Base-by-base conservation (phyloP, 139 green algal species). In the Asterochloris erici region DNA sequence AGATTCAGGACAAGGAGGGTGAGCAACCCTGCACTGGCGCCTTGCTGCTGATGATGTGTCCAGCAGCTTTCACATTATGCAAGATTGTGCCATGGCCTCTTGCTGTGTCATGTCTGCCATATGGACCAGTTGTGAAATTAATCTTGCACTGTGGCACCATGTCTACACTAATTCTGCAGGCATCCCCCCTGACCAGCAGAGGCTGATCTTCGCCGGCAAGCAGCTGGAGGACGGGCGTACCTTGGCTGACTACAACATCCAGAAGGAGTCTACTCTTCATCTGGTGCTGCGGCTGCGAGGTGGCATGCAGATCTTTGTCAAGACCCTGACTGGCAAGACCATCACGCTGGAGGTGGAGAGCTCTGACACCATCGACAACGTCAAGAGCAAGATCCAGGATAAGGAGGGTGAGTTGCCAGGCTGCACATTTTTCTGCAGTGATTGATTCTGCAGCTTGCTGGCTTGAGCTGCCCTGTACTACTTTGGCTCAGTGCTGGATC, bases 141-240 rank as follows among this genome's bases (percentile, higher is more conserved):
- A n/a, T n/a, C n/a, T n/a, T n/a, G n/a, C n/a, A n/a, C n/a, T n/a
- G n/a, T n/a, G n/a, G n/a, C n/a, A n/a, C n/a, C n/a, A n/a, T n/a
- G n/a, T n/a, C n/a, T n/a, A n/a, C n/a, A n/a, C 29, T n/a, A 23
- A 47, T 23, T 63, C 27, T 82, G 63, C 86, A 91, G 79, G 94
- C 63, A 98, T 98, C 83, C 95, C 95, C 4, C 93, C 95, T 28
- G 92, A 97, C 88, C 94, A 98, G 92, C 95, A 98, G 92, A 93
- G 95, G 64, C 90, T 98, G 68, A 97, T 98, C 84, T 98, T 97
- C 79, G 95, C 95, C 23, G 95, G 95, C 88, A 98, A 98, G 93
- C 95, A 98, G 94, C 93, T 98, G 78, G 94, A 98, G 89, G 95
- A 98, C 74, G 95, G 95, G 63, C 91, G 94, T 79, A 98, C 95